A percentile compares a stretch with the other conserved stretches of the same genome.
Conservation (phyloP, 768 basidiomycete species). For the Serendipita sp. region DNA sequence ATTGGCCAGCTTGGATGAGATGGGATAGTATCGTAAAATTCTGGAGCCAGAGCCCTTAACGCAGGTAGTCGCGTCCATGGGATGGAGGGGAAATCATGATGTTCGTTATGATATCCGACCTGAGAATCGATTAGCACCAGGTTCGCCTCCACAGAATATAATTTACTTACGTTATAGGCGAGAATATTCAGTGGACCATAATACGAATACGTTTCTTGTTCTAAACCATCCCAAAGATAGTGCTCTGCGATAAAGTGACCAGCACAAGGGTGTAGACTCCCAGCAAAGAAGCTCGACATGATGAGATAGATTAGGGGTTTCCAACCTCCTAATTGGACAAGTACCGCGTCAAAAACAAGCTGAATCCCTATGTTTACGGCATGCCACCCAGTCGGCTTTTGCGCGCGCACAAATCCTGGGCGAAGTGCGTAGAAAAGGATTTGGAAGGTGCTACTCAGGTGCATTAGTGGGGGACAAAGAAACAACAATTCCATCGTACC, state of each 20-base stretch:
- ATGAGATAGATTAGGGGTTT: conserved; percentile 63
- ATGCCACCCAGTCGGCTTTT: conserved; percentile 73
- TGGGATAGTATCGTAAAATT: conserved; percentile 81
- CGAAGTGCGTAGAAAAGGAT: conserved; percentile 95
- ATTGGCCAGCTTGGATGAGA: conserved; percentile 87
- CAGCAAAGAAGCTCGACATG: conserved; percentile 87
- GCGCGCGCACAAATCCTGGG: conserved; percentile 78
- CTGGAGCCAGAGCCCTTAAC: conserved; percentile 67
- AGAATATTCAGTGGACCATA: conserved; percentile 82
- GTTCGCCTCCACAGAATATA: background rate
- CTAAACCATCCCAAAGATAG: conserved; percentile 81
- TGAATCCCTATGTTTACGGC: conserved; percentile 55
- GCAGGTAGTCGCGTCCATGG: conserved; percentile 87
- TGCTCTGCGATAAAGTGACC: conserved; percentile 98
- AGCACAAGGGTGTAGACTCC: conserved; percentile 86
- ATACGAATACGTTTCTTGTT: conserved; percentile 94
- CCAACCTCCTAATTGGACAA: conserved; percentile 34
- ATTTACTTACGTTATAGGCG: conserved; percentile 73
- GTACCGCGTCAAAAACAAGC: conserved; percentile 50
- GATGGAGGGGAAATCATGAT: conserved; percentile 95
- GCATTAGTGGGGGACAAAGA: background rate
- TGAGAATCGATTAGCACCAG: conserved; percentile 16
- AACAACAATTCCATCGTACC: conserved; percentile 34
- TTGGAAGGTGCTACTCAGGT: conserved; percentile 65
- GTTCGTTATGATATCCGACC: conserved; percentile 99